phyloP scores from a whole-genome alignment of 2,329 filamentous ascomycete species.

The Passalora sequoiae region DNA sequence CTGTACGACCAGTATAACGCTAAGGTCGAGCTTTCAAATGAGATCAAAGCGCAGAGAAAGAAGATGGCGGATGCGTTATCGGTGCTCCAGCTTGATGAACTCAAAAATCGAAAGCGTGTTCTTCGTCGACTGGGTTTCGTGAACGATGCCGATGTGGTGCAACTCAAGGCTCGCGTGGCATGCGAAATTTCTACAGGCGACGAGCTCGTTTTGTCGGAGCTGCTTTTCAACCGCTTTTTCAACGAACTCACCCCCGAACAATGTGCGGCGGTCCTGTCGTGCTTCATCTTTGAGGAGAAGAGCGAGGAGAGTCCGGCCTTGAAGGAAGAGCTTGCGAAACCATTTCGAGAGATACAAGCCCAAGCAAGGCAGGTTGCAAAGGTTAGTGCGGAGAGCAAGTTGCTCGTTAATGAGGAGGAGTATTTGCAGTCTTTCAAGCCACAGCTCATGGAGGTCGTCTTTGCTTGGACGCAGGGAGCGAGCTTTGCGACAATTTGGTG shows the following conservation, averaged over 20 bases:
- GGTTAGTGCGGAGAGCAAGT: constrained; percentile 89
- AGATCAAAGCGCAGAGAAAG: constrained; percentile 86
- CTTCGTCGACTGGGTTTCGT: constrained; percentile 91
- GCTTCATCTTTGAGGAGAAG: constrained; percentile 98
- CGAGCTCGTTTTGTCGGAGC: constrained; percentile 84
- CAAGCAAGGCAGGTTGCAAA: constrained; percentile 87
- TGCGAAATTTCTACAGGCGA: constrained; percentile 98
- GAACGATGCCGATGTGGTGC: constrained; percentile 89
- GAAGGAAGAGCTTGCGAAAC: constrained; percentile 79
- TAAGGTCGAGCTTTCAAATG: constrained; percentile 69
- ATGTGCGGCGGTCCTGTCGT: constrained; percentile 78
- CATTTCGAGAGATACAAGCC: constrained; percentile 76
- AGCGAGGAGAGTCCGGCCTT: constrained; percentile 66
- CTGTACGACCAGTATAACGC: constrained; percentile 81
- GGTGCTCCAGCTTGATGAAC: constrained; percentile 88
- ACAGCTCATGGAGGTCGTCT: constrained; percentile 95
- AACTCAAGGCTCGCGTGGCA: constrained; percentile 93
- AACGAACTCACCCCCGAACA: constrained; percentile 88
- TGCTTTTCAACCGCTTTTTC: constrained; percentile 97
- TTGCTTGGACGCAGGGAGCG: constrained; percentile 82
- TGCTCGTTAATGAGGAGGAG: constrained; percentile 90
- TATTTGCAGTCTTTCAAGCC: constrained; percentile 86
- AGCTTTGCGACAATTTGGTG: constrained; percentile 94
- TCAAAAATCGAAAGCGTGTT: constrained; percentile 93
- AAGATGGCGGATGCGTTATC: constrained; percentile 78